These are phyloP conservation scores for Alisma plantagoaquatica DNA, from an alignment of 106 monocot species.

Conservation along the genomic window DNA sequence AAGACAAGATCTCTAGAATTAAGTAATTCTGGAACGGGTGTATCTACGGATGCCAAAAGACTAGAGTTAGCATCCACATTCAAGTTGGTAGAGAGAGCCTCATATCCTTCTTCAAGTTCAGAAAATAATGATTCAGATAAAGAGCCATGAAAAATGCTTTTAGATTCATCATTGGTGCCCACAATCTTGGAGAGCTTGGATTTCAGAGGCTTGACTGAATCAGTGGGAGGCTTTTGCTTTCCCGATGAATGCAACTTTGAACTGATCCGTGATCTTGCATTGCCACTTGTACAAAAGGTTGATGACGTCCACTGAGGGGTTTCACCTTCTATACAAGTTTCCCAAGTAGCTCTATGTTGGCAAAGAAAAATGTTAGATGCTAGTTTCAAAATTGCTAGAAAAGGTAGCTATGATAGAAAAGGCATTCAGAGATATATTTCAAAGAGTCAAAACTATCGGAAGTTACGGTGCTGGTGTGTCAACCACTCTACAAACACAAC, in stretches of 20 bases:
- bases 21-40: not conserved
- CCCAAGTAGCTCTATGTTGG: conserved; percentile 39
- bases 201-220: conserved; percentile 36
- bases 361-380: not conserved
- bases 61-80: conserved; percentile 7
- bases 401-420: too few relatives aligned
- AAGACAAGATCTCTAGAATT: conserved; percentile 11
- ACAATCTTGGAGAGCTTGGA: conserved; percentile 35
- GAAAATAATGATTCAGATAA: conserved; percentile 7
- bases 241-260: conserved; percentile 36
- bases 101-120: conserved; percentile 7
- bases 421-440: too few relatives aligned
- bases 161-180: conserved; percentile 20
- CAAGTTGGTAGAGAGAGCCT: not conserved
- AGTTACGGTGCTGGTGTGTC: too few relatives aligned
- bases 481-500: too few relatives aligned
- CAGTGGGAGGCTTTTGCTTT: conserved; percentile 45
- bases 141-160: conserved; percentile 4
- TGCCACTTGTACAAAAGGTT: conserved; percentile 38
- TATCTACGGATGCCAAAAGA: not conserved
- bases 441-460: too few relatives aligned
- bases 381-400: too few relatives aligned
- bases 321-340: conserved; percentile 56
- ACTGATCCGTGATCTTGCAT: conserved; percentile 18
- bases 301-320: conserved; percentile 47